A percentile compares a stretch with the other conserved stretches of the same genome.
Evolutionary conservation across 129 eudicot genomes (phyloP).

Genomic region (Oenanthe sinensis): DNA sequence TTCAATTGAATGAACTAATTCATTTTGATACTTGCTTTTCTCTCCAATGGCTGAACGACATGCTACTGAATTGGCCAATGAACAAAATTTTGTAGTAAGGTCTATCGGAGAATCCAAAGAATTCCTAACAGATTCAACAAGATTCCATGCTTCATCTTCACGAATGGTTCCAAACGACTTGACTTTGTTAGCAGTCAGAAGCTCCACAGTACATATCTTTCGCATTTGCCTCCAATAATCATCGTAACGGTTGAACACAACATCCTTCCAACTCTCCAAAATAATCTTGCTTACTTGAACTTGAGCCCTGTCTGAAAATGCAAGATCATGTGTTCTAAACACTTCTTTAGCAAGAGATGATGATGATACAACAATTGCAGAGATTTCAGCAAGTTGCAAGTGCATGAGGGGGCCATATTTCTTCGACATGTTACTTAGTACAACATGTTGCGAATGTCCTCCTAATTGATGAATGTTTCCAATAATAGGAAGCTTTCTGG

Average conservation of each 20-base stretch:
- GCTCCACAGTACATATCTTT: not conserved
- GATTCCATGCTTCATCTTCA: not conserved
- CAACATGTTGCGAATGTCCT: not conserved
- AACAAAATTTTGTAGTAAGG: not conserved
- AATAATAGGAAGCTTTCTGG: not conserved
- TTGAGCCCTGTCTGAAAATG: not conserved
- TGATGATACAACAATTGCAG: not conserved
- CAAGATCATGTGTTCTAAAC: not conserved
- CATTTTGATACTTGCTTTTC: not conserved
- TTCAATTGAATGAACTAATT: not conserved
- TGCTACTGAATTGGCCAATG: not conserved
- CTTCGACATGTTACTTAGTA: not conserved
- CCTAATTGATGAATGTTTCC: not conserved
- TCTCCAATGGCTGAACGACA: not conserved
- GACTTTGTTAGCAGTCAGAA: not conserved
- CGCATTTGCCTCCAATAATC: not conserved
- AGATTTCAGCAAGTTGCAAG: not conserved
- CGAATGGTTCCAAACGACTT: not conserved
- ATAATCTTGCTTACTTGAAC: not conserved
- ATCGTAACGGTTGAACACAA: not conserved
- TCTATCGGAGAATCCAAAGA: not conserved
- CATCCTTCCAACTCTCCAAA: not conserved
- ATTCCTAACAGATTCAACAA: not conserved
- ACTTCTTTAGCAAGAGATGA: not conserved
- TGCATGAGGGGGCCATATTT: conserved; percentile 1